Evolutionary conservation across 768 basidiomycete species (phyloP), one percentile per base, ranked within the genome.

Genomic region (Infundibulicybe gibba): DNA sequence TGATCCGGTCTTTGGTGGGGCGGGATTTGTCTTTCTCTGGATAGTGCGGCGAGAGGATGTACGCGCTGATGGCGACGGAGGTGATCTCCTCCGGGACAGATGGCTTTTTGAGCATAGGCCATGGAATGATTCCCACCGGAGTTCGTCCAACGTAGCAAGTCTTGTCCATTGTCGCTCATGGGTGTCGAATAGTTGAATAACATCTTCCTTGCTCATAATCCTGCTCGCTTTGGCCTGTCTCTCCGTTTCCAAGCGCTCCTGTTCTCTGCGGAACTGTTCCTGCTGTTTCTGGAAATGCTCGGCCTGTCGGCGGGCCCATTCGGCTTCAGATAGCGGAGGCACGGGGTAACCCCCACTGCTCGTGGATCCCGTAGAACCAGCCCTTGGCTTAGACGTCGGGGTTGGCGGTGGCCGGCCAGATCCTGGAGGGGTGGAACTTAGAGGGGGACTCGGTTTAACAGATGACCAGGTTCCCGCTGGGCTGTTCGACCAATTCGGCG

Each of bases 41-140:
- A 51, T 25, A 25, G 8, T 25, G 25, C 3, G 25, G 25, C 25
- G 25, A 25, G 8, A 25, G 66, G 56, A 89, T 72, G 53, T 88
- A 89, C 31, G 79, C 76, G 38, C 70, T 69, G 54, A 90, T 76
- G 8, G 72, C 76, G 3, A 62, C 53, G 4, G 71, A 66, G 3
- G 80, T 81, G 53, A 89, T 72, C 9, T 86, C 83, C 33, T 86
- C 86, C 6, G 82, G 77, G 38, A 56, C 61, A 31, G 61, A 68
- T 5, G 86, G 82, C 39, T 68, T 63, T 59, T 73, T 79, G 60
- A 82, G 67, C 69, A 81, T 72, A 1, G 88, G 87, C 87, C 87
- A 90, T 8, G 87, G 56, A 90, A 82, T 54, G 76, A 73, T 30
- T 72, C 69, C 87, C 86, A 89, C 32, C 66, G 71, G 49, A 87